Evolutionary conservation across 495 filamentous ascomycete genomes (phyloP).

Genomic region (Xylaria curta): DNA sequence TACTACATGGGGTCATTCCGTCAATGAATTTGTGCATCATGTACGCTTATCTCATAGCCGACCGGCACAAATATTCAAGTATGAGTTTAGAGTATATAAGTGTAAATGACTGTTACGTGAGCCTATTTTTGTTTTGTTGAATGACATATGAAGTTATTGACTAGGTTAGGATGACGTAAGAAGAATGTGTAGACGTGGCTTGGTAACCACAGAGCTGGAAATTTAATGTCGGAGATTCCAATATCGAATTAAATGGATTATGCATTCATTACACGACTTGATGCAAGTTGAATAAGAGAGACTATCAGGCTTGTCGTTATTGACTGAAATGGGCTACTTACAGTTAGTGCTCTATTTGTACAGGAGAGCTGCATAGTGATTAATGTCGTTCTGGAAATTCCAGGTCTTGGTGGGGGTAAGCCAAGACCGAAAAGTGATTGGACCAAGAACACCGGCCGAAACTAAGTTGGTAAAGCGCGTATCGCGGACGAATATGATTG

Average conservation of each 20-base stretch:
- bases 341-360: conserved; percentile 1
- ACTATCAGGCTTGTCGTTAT: background rate
- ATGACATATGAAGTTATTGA: background rate
- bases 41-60: background rate
- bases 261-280: background rate
- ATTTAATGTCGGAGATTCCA: background rate
- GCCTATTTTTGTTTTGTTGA: background rate
- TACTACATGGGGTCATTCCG: background rate
- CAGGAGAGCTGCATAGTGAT: background rate
- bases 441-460: background rate
- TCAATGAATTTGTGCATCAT: background rate
- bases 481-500: conserved; percentile 20
- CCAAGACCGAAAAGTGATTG: conserved; percentile 12
- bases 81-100: background rate
- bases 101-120: background rate
- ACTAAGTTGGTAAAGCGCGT: conserved; percentile 16
- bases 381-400: conserved; percentile 17
- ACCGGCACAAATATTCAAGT: background rate
- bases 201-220: background rate
- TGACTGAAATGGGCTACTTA: background rate
- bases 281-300: background rate
- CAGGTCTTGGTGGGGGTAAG: background rate
- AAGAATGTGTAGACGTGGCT: background rate
- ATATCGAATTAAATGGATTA: background rate
- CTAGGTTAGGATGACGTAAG: background rate